phyloP scores from a whole-genome alignment of 2,329 filamentous ascomycete genomes.

The Fusarium annulatum region DNA sequence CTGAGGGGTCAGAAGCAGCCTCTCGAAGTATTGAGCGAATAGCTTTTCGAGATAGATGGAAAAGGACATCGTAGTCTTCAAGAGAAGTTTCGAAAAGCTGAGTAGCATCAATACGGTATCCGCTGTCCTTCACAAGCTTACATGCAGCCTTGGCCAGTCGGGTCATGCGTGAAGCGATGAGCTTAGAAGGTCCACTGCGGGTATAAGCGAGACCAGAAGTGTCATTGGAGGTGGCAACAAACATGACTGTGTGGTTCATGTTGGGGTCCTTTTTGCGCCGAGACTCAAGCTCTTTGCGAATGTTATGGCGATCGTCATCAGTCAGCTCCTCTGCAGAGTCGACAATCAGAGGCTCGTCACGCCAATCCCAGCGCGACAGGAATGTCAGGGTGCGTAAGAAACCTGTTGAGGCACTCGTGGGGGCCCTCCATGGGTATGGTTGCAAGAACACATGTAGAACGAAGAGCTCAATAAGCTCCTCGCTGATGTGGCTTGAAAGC shows the following conservation, averaged over 20 bases:
- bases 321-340: conserved; percentile 75
- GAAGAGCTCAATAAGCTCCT: conserved; percentile 87
- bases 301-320: conserved; percentile 67
- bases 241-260: conserved; percentile 85
- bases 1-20: conserved; percentile 50
- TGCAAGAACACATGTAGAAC: conserved; percentile 82
- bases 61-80: conserved; percentile 85
- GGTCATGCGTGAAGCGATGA: conserved; percentile 86
- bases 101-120: conserved; percentile 60
- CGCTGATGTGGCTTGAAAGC: conserved; percentile 77
- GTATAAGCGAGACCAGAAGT: conserved; percentile 84
- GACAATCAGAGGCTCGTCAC: conserved; percentile 81
- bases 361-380: conserved; percentile 92
- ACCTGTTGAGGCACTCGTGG: conserved; percentile 80
- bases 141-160: conserved; percentile 81
- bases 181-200: conserved; percentile 75
- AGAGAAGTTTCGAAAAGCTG: conserved; percentile 78
- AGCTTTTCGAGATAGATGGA: conserved; percentile 73
- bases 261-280: conserved; percentile 90
- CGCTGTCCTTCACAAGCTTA: conserved; percentile 66
- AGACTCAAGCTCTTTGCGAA: conserved; percentile 79
- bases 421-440: conserved; percentile 82
- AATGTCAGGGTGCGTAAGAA: conserved; percentile 85
- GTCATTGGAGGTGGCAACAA: conserved; percentile 84
- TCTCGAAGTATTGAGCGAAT: conserved; percentile 57